Base-by-base conservation (phyloP, 2,329 filamentous ascomycete species). In the Scleromitrula shiraiana region DNA sequence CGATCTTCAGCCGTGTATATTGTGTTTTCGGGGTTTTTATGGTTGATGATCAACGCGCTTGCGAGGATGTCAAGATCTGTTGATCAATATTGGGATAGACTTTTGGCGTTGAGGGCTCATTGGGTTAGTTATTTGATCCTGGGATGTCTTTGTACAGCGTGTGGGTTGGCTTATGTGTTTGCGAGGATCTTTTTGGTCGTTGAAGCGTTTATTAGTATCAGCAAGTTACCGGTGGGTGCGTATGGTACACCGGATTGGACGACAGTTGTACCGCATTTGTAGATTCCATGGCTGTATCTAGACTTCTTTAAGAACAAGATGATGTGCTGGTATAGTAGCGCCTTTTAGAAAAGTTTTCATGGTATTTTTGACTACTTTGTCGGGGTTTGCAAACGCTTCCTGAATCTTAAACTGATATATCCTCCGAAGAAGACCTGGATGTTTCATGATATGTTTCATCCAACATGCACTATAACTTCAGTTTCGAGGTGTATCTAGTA, bases 1-100 rank as follows among this genome's bases (percentile, higher is more conserved):
- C 39, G 46, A 6, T 35, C 41, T 5, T 51, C 46, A 7, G 39
- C 45, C 2, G 32, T 51, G 2, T 48, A 46, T 23, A 53, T 55
- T 26, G 27, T 33, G 2, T 45, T 36, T n/a, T 53, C 41, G 3
- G 46, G 49, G 2, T 19, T 30, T 3, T 8, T 53, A 30, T 49
- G 41, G 41, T 20, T 53, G 7, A 17, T 32, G 19, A 37, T 53
- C 5, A 46, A 50, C 15, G 24, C 44, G 12, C 20, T 47, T 33
- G 48, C 29, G 6, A 10, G 12, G n/a, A 12, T 26, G 7, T 27
- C 17, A 1, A 20, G 29, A 5, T 12, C 14, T 9, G 7, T 45
- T 8, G 30, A 32, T 39, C 19, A 14, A 3, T 46, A 49, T 7
- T 51, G 46, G 49, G 49, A 51, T 24, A 29, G 40, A 6, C 10